These are phyloP conservation scores for Metschnikowia matae DNA, from an alignment of 805 yeast species.

Conservation along the genomic window DNA sequence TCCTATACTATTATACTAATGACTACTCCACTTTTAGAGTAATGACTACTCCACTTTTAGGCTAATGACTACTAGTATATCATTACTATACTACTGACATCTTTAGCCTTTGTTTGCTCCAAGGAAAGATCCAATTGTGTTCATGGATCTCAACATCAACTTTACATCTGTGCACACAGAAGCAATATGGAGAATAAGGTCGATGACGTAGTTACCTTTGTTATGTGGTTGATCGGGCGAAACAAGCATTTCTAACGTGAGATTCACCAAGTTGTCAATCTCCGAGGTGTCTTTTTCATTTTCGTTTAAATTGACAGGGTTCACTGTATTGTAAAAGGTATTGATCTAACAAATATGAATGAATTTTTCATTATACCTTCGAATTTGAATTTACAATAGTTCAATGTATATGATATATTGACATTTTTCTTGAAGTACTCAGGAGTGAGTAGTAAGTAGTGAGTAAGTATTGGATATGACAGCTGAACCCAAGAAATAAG, in stretches of 20 bases:
- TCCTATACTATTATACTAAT: too few species aligned
- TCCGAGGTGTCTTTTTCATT: slow-evolving; percentile 12
- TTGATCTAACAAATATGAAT: slow-evolving; percentile 6
- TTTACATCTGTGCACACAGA: slow-evolving; percentile 61
- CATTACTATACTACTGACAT: too few species aligned
- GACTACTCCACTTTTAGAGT: too few species aligned
- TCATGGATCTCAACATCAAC: slow-evolving; percentile 53
- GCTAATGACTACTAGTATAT: too few species aligned
- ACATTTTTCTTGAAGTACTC: too few species aligned
- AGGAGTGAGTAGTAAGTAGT: too few species aligned
- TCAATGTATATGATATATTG: too few species aligned
- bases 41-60: too few species aligned
- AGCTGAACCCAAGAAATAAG: too few species aligned
- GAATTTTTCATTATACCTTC: too few species aligned
- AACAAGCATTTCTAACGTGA: slow-evolving; percentile 54
- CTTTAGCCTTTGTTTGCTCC: slow-evolving; percentile 17
- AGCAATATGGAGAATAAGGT: slow-evolving; percentile 58
- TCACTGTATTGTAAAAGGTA: slow-evolving; percentile 10
- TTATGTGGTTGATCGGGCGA: slow-evolving; percentile 52
- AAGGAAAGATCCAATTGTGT: slow-evolving; percentile 46
- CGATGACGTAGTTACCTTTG: slow-evolving; percentile 52
- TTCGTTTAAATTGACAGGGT: slow-evolving; percentile 16
- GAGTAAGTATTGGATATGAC: too few species aligned
- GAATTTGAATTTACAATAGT: too few species aligned
- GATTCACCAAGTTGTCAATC: slow-evolving; percentile 11